A percentile compares a stretch with the other conserved stretches of the same genome.
Evolutionary conservation across 176 grass and related monocot genomes (phyloP).

Genomic region (Paspalum notatum): DNA sequence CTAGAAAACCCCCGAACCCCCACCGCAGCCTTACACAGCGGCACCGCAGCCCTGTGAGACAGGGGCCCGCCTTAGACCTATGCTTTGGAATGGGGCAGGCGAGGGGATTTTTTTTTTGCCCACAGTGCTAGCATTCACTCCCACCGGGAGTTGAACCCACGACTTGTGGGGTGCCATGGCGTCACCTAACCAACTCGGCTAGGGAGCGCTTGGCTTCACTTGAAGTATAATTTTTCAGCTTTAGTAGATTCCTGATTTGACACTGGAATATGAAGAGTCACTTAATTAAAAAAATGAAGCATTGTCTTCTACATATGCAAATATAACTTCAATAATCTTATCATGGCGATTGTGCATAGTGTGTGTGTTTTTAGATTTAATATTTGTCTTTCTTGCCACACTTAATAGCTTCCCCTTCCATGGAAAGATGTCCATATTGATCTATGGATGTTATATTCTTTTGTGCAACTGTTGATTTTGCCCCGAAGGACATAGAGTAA

Average conservation of each 20-base stretch:
- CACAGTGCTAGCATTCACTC: too few relatives aligned
- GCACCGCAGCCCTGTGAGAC: too few relatives aligned
- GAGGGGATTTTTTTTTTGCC: too few relatives aligned
- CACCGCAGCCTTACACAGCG: too few relatives aligned
- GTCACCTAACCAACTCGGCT: too few relatives aligned
- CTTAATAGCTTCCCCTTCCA: background rate
- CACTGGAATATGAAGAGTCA: conserved; percentile 14
- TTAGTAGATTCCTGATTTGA: background rate
- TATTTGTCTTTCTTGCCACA: background rate
- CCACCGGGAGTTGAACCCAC: too few relatives aligned
- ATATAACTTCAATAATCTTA: conserved; percentile 15
- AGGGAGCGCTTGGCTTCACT: too few relatives aligned
- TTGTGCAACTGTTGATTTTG: background rate
- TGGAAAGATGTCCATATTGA: background rate
- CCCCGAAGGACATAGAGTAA: background rate
- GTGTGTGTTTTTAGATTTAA: conserved; percentile 11
- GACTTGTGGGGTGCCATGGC: too few relatives aligned
- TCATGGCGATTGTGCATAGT: background rate
- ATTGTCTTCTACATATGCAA: conserved; percentile 16
- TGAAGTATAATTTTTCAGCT: conserved; percentile 1
- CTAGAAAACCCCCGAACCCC: too few relatives aligned
- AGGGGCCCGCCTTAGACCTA: too few relatives aligned
- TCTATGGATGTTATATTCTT: background rate
- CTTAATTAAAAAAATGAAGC: conserved; percentile 8
- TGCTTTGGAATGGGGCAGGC: too few relatives aligned